Base-by-base conservation (phyloP, 768 basidiomycete species). In the Trametes maxima region DNA sequence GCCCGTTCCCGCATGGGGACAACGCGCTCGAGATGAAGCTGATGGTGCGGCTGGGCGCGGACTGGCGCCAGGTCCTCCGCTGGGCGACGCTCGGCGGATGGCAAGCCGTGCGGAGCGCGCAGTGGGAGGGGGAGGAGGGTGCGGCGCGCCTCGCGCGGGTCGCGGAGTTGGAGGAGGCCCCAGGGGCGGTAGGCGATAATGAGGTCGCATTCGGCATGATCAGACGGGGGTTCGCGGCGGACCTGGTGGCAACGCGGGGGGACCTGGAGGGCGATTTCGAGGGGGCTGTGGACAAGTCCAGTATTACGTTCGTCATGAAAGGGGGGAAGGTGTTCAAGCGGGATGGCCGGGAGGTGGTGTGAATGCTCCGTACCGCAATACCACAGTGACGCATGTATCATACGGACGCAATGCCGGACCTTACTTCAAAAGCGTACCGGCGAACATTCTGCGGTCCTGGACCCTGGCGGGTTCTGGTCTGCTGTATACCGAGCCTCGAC, bases 41-140 rank as follows among this genome's bases (percentile, higher is more conserved):
- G 33, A 87, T 88, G 88, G 79, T 81, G 14, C 67, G 70, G 25
- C 74, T 85, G 1, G 86, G 86, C 1, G 85, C 82, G 21, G 72
- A 75, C 24, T 83, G 82, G 81, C 70, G 72, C 36, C 74, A 75
- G 54, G 82, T 88, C 16, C 70, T 89, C 35, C 74, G 74, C n/a
- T 85, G 84, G 83, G 82, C 76, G 17, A 87, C 85, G 25, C 68
- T 85, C 19, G 81, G 82, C 1, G 85, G 85, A 5, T 85, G 87
- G 85, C 74, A 78, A 65, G 82, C 82, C 56, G 72, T 87, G 13
- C 71, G 82, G 51, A 78, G 78, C 33, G 68, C 74, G 69, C 73
- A 75, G 19, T 83, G 81, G 80, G 82, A 85, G 62, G 76, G 74
- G 6, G 21, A 49, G 4, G 59, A 45, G 12, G 74, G 74, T 3